Base-by-base conservation (phyloP, 768 basidiomycete species). In the Inosperma sp. region DNA sequence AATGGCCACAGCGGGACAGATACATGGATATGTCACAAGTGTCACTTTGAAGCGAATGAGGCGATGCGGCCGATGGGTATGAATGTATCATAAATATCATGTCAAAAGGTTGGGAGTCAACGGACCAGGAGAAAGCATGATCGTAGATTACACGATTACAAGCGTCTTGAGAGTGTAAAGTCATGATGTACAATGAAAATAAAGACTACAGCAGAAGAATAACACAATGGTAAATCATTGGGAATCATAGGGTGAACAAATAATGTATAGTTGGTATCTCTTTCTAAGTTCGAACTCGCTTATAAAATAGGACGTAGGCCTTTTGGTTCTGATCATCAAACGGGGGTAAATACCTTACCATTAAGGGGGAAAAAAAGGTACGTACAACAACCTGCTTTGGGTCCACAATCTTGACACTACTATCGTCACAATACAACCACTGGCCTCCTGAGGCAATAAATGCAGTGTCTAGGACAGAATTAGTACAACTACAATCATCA, bases 391-490 rank as follows among this genome's bases (percentile, higher is more conserved):
- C 87, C 64, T 93, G 86, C 61, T 81, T 86, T 41, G 83, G 72
- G 46, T 90, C 83, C 23, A 81, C 83, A 36, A 76, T 62, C 42
- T 82, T 81, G 53, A 97, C 77, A 59, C 87, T 88, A 60, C 93
- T 93, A 65, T 98, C 95, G 61, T 96, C 93, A 64, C 93, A 94
- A 61, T 90, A 90, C 64, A 85, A 70, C 96, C 96, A 99, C 30
- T 88, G 84, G 27, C 88, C 86, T 47, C 84, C 77, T 13, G 88
- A 91, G 29, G 89, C 81, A 45, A 99, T 83, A 61, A 83, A 93
- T 16, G 96, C 93, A 39, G 95, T 98, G 66, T 98, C 95, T 96
- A 17, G 19, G 44, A 44, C 49, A 55, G 34, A 42, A 37, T 40
- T 21, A 46, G 44, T 25, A 39, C 21, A 19, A 45, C 7, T 8